Conservation (phyloP, 768 basidiomycete genomes). For the Amanita rimosa region DNA sequence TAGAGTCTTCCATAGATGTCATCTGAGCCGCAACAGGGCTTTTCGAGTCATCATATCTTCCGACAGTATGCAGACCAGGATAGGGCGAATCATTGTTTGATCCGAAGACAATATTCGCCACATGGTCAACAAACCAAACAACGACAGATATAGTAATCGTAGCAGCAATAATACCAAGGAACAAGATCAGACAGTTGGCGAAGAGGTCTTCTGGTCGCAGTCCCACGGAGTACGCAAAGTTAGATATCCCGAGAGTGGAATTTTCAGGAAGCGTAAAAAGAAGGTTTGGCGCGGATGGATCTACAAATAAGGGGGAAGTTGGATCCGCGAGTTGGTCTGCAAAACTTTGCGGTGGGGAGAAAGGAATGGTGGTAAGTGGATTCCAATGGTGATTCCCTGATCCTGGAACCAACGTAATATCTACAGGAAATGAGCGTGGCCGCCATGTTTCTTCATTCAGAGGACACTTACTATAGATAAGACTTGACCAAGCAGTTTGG, state of each 20-base stretch:
- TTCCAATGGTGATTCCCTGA: slow-evolving; percentile 46
- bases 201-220: slow-evolving; percentile 76
- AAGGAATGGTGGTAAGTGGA: slow-evolving; percentile 45
- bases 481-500: slow-evolving; percentile 81
- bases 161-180: slow-evolving; percentile 66
- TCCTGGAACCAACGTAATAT: slow-evolving; percentile 57
- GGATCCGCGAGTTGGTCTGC: slow-evolving; percentile 60
- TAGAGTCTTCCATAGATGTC: slow-evolving; percentile 33
- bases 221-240: slow-evolving; percentile 80
- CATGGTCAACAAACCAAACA: slow-evolving; percentile 63
- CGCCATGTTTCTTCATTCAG: neutral
- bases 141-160: slow-evolving; percentile 60
- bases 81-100: slow-evolving; percentile 42
- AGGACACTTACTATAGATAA: slow-evolving; percentile 49
- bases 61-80: slow-evolving; percentile 10
- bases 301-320: slow-evolving; percentile 68
- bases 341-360: slow-evolving; percentile 60
- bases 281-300: slow-evolving; percentile 54
- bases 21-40: neutral
- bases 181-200: slow-evolving; percentile 69
- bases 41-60: neutral
- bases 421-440: slow-evolving; percentile 24
- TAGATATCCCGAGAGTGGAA: slow-evolving; percentile 58
- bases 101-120: slow-evolving; percentile 27
- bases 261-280: slow-evolving; percentile 61